A percentile compares a stretch with the other conserved stretches of the same genome.
phyloP scores from a whole-genome alignment of 768 basidiomycete species.

The Boletus coccyginus region DNA sequence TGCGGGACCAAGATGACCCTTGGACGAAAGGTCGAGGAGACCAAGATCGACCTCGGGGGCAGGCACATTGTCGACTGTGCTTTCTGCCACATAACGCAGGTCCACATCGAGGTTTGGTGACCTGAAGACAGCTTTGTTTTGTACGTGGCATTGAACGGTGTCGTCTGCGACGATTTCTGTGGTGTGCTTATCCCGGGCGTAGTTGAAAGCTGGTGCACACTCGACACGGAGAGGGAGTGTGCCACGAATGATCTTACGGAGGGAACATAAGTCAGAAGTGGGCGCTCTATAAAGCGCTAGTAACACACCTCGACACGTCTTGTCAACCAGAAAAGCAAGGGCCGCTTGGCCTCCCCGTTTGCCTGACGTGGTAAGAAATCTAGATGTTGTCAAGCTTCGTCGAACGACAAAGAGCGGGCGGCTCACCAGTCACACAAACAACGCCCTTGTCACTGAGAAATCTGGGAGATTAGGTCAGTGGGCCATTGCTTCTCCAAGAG shows the following conservation, averaged over 20 bases:
- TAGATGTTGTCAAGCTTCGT: conserved; percentile 23
- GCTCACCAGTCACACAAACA: conserved; percentile 71
- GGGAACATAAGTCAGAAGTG: not conserved
- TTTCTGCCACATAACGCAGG: conserved; percentile 69
- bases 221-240: conserved; percentile 77
- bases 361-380: conserved; percentile 78
- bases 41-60: conserved; percentile 56
- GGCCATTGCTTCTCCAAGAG: not conserved
- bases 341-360: conserved; percentile 42
- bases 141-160: conserved; percentile 38
- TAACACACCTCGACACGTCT: conserved; percentile 66
- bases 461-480: conserved; percentile 24
- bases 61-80: conserved; percentile 47
- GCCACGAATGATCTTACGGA: conserved; percentile 72
- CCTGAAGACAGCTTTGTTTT: conserved; percentile 60
- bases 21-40: conserved; percentile 59
- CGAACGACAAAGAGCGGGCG: not conserved
- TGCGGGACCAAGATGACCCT: conserved; percentile 74
- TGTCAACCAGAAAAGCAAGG: conserved; percentile 80
- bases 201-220: conserved; percentile 96
- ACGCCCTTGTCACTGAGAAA: conserved; percentile 90
- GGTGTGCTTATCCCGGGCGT: conserved; percentile 74
- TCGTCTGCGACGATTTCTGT: conserved; percentile 54
- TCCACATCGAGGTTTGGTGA: conserved; percentile 63
- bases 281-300: not conserved